A percentile compares a stretch with the other conserved stretches of the same genome.
phyloP scores from a whole-genome alignment of 805 yeast genomes.

The Pichia paraexigua region DNA sequence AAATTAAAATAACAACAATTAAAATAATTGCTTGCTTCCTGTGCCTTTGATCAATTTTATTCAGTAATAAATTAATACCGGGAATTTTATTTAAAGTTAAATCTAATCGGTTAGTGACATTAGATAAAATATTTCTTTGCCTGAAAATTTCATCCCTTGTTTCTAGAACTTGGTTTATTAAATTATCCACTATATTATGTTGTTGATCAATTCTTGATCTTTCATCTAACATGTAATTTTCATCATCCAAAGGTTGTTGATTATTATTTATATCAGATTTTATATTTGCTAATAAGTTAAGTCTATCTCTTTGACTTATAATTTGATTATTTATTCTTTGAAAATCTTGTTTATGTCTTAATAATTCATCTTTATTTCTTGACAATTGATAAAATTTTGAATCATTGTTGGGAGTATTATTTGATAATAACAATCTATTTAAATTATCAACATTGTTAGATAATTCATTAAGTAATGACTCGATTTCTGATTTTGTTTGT shows the following conservation, averaged over 20 bases:
- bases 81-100: constrained; percentile 65
- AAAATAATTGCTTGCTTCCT: constrained; percentile 82
- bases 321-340: constrained; percentile 37
- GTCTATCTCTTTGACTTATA: constrained; percentile 65
- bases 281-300: constrained; percentile 67
- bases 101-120: constrained; percentile 56
- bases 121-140: constrained; percentile 59
- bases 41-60: constrained; percentile 80
- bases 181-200: constrained; percentile 66
- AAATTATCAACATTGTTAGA: constrained; percentile 44
- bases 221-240: constrained; percentile 65
- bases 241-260: constrained; percentile 4
- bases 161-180: constrained; percentile 78
- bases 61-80: constrained; percentile 67
- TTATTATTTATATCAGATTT: constrained; percentile 61
- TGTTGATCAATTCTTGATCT: constrained; percentile 63
- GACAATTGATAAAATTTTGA: constrained; percentile 71
- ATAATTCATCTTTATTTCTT: constrained; percentile 70
- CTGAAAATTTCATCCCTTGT: constrained; percentile 77
- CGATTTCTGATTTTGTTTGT: constrained; percentile 39
- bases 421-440: constrained; percentile 34
- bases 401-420: constrained; percentile 35
- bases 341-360: constrained; percentile 61
- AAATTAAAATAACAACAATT: constrained; percentile 61
- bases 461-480: constrained; percentile 42